Evolutionary conservation across 2,329 filamentous ascomycete genomes (phyloP), one percentile per base, ranked within the genome.

Genomic region (Xylaria hypoxylon): DNA sequence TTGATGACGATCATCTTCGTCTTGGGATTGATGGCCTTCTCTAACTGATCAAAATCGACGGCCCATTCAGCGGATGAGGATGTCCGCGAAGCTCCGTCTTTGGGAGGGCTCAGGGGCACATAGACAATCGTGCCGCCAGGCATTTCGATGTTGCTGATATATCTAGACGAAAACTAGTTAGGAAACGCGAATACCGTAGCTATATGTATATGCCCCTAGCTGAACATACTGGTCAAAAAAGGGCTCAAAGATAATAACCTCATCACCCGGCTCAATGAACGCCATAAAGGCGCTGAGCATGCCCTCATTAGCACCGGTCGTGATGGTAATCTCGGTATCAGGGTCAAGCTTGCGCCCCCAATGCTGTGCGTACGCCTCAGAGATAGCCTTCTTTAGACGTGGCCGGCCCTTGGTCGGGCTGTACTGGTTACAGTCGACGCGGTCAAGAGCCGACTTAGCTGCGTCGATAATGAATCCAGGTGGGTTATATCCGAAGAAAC

Each of bases 101-200:
- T 85, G 10, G 96, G 96, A 31, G 96, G 95, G 68, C 96, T 92
- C 77, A 99, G 85, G n/a, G 96, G 94, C 26, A 98, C 95, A 77
- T 97, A 98, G 73, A 95, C 91, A 70, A 98, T 93, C 77, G 91
- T 96, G 72, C 96, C 96, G 58, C 96, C 96, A 0, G 96, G 90
- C 94, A 99, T 98, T 80, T 97, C 92, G 70, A 99, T 98, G 81
- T 99, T 99, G 84, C 91, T 94, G 72, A 99, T 97, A 79, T 98
- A 97, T 73, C 86, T 89, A 58, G 31, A 38, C 17, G 38, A 33
- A 13, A n/a, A 58, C 15, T 64, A 33, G 2, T 68, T 59, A 67
- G 51, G 3, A 31, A 17, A 38, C 17, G 5, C 19, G 6, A 11
- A 22, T 28, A 10, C 15, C 15, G 17, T 24, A 42, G 7, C n/a